These are phyloP conservation scores for Oryza glaberrima DNA, from an alignment of 176 grass and related monocot species.

Conservation along the genomic window DNA sequence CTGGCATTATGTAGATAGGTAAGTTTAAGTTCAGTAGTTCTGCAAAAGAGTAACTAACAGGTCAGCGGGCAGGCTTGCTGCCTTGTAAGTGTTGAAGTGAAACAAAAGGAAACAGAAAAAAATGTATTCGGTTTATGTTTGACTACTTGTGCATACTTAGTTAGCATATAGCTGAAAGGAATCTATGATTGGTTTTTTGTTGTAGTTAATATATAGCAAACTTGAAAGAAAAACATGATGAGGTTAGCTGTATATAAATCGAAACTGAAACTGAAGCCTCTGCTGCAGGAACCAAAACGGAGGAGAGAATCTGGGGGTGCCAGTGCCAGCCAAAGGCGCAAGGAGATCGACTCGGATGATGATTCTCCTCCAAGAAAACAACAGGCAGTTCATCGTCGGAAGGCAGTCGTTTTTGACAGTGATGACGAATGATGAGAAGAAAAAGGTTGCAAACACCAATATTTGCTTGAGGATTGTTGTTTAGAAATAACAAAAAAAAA, in stretches of 20 bases:
- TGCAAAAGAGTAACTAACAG: neutral
- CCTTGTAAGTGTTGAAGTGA: neutral
- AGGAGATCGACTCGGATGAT: conserved; percentile 66
- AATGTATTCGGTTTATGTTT: neutral
- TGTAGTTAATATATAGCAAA: neutral
- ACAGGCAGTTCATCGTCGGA: conserved; percentile 52
- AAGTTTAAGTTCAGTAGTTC: neutral
- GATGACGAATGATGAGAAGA: conserved; percentile 57
- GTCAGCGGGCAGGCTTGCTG: neutral
- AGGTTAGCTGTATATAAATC: neutral
- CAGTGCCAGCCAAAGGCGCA: conserved; percentile 56
- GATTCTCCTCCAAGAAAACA: conserved; percentile 83
- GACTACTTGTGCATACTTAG: neutral
- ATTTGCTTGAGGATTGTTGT: neutral
- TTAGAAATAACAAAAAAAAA: neutral
- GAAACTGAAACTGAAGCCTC: neutral
- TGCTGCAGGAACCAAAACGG: conserved; percentile 61
- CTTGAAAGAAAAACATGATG: neutral
- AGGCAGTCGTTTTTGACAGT: conserved; percentile 73
- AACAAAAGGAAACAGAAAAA: neutral
- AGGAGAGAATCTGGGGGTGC: conserved; percentile 60
- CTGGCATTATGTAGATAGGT: neutral
- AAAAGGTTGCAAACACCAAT: neutral
- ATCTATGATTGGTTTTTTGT: no score
- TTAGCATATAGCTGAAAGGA: neutral